phyloP scores from a whole-genome alignment of 257 asterid genomes.

The Nyctanthes arbortristis region DNA sequence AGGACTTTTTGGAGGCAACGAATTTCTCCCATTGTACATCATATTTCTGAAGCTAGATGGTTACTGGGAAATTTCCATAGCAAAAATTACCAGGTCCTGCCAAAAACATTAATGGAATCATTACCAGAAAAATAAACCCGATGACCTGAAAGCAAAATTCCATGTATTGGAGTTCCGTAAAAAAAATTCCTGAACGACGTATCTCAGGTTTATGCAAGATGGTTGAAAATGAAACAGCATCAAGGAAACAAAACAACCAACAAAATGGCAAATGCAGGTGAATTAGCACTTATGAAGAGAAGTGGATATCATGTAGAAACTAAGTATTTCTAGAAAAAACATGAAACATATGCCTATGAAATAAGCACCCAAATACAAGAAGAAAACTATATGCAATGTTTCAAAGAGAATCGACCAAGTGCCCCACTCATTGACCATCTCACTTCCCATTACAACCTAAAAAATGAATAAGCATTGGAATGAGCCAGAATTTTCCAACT shows the following conservation, averaged over 20 bases:
- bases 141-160: neutral
- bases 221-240: neutral
- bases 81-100: constrained; percentile 32
- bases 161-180: neutral
- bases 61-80: constrained; percentile 56
- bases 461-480: neutral
- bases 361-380: no score
- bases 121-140: neutral
- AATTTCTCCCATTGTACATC: constrained; percentile 50
- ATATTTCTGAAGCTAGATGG: constrained; percentile 50
- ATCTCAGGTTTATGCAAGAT: neutral
- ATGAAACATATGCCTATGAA: neutral
- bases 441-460: no score
- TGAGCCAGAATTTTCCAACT: constrained; percentile 9
- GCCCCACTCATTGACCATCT: no score
- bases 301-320: neutral
- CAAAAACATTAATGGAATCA: neutral
- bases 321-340: neutral
- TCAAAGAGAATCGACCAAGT: no score
- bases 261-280: neutral
- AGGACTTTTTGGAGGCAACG: constrained; percentile 79
- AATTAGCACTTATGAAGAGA: neutral
- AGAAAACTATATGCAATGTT: no score
- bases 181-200: neutral
- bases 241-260: neutral